Conservation (phyloP, 108 stramenopile genomes). For the Cyclotella kingstonii region DNA sequence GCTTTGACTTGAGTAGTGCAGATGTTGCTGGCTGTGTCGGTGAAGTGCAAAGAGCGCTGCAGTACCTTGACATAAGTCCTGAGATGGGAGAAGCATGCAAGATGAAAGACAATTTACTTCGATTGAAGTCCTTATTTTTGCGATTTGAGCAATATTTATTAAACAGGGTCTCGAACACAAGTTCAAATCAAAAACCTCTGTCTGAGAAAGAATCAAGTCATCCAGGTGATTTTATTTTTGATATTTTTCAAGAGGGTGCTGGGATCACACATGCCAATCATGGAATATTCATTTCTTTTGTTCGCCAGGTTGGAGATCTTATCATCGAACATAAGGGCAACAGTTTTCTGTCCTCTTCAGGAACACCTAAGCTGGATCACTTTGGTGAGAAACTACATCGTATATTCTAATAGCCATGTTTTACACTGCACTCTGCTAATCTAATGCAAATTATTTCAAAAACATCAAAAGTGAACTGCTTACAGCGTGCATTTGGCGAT, state of each 20-base stretch:
- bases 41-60: constrained; percentile 61
- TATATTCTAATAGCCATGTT: no score
- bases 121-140: constrained; percentile 76
- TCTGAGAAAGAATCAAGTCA: constrained; percentile 35
- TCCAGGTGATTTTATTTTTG: constrained; percentile 84
- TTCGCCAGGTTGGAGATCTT: constrained; percentile 60
- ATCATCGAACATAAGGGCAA: constrained; percentile 71
- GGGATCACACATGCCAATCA: constrained; percentile 74
- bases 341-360: constrained; percentile 43
- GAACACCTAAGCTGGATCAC: constrained; percentile 67
- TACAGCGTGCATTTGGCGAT: constrained; percentile 80
- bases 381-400: constrained; percentile 39
- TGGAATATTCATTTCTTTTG: constrained; percentile 59
- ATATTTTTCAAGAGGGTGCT: constrained; percentile 69
- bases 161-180: constrained; percentile 18
- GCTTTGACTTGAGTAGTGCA: constrained; percentile 82
- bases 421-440: no score
- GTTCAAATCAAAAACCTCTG: background rate
- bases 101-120: constrained; percentile 62
- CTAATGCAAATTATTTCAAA: no score
- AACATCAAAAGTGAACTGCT: constrained; percentile 39
- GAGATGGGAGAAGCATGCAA: constrained; percentile 26
- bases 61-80: constrained; percentile 40
- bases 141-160: constrained; percentile 74
- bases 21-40: constrained; percentile 83